Base-by-base conservation (phyloP, 2,329 filamentous ascomycete genomes). In the Didymella arachidicola region DNA sequence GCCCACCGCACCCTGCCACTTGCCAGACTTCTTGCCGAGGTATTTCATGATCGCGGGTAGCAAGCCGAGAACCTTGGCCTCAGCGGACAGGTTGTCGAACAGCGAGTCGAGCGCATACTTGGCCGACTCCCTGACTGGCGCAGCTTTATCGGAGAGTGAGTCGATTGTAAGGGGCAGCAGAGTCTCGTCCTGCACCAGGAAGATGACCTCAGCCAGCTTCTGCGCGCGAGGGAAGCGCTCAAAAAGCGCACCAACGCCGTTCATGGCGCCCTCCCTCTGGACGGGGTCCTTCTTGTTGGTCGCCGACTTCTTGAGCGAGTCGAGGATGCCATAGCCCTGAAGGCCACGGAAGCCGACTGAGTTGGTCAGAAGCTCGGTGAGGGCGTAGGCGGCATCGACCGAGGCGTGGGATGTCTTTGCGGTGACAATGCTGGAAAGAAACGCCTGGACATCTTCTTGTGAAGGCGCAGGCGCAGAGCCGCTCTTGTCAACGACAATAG, bases 1-100 rank as follows among this genome's bases (percentile, higher is more conserved):
- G 60, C 90, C 93, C 52, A 97, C 91, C 16, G 91, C 92, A 60
- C 95, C 95, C 80, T 99, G 95, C 95, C 95, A 99, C 80, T 99
- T 99, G 66, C 92, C 93, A 16, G 92, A 90, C 72, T 87, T 87
- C 80, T 92, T 96, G 73, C 83, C 83, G 29, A 99, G 83, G 76
- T 98, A 98, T 51, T 84, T 79, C 62, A 83, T 79, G 39, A 99
- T 81, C 16, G 87, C 84, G 2, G 95, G 93, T 50, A 99, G 82
- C 41, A 99, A 84, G 19, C 91, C 93, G 63, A 87, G 86, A 51
- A 96, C 89, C 72, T 96, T 86, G 48, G 91, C 88, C 81, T 98
- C 95, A 55, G 92, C 81, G 73, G 86, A 88, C 63, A 99, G 81
- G 73, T 89, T 87, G 65, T 84, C 83, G 78, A 97, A 96, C 25